Conservation (phyloP, 2,329 filamentous ascomycete genomes). For the Tolypocladium capitatum region DNA sequence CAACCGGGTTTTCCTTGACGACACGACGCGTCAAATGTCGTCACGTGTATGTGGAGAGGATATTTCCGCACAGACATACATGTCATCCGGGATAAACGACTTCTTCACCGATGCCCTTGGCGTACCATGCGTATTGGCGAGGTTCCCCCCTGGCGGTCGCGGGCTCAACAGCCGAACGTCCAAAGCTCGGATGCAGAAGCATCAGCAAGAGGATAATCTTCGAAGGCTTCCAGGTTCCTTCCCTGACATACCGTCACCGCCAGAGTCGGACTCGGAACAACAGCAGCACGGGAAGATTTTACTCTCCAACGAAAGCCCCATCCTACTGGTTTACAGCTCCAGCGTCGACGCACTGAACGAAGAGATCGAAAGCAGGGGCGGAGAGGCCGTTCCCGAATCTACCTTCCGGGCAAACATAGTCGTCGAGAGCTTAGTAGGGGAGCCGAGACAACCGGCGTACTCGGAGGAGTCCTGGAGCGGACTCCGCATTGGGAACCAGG, state of each 20-base stretch:
- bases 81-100: conserved; percentile 45
- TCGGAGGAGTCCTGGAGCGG: conserved; percentile 67
- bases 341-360: conserved; percentile 70
- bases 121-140: conserved; percentile 69
- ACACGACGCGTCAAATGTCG: conserved; percentile 25
- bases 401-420: conserved; percentile 87
- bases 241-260: conserved; percentile 38
- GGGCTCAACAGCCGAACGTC: conserved; percentile 51
- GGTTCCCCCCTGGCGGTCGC: conserved; percentile 59
- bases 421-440: conserved; percentile 31
- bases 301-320: conserved; percentile 86
- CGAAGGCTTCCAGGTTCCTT: conserved; percentile 38
- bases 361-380: conserved; percentile 49
- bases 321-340: conserved; percentile 67
- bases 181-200: conserved; percentile 54
- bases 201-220: conserved; percentile 25
- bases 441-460: conserved; percentile 44
- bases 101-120: conserved; percentile 70
- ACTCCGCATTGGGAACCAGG: conserved; percentile 50
- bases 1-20: conserved; percentile 44
- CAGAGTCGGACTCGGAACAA: conserved; percentile 42
- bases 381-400: conserved; percentile 53
- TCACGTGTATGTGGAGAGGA: conserved; percentile 76
- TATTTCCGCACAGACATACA: conserved; percentile 59
- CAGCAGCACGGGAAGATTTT: conserved; percentile 43